phyloP scores from a whole-genome alignment of 352 stramenopile species.

The Phytophthora kernoviae region DNA sequence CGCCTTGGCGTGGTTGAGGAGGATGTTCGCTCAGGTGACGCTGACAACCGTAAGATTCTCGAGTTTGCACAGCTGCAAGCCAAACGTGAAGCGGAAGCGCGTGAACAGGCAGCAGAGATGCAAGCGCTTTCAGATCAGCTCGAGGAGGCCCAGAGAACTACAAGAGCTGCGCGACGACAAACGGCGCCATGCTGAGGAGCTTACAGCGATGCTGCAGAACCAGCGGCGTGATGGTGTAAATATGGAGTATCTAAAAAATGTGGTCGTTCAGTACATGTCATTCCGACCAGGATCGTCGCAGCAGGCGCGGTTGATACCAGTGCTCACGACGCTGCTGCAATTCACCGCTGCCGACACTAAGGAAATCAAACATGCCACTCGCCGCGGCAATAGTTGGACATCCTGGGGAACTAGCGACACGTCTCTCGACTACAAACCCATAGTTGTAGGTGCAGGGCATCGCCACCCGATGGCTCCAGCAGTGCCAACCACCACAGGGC shows the following conservation, averaged over 20 bases:
- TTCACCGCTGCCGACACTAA: slow-evolving; percentile 78
- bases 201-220: slow-evolving; percentile 78
- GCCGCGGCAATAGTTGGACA: slow-evolving; percentile 72
- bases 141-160: slow-evolving; percentile 50
- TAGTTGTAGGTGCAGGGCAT: slow-evolving; percentile 42
- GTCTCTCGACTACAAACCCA: slow-evolving; percentile 65
- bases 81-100: slow-evolving; percentile 72
- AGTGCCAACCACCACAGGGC: slow-evolving; percentile 10
- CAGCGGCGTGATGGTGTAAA: slow-evolving; percentile 87
- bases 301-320: slow-evolving; percentile 74
- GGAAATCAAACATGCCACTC: slow-evolving; percentile 72
- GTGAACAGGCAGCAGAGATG: slow-evolving; percentile 59
- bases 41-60: slow-evolving; percentile 88
- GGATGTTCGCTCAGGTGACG: slow-evolving; percentile 82
- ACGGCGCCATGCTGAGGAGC: slow-evolving; percentile 61
- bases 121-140: slow-evolving; percentile 55
- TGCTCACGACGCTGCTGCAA: slow-evolving; percentile 86
- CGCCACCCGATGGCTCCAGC: slow-evolving; percentile 31
- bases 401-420: slow-evolving; percentile 57
- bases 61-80: slow-evolving; percentile 87
- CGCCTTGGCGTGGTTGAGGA: slow-evolving; percentile 78
- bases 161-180: slow-evolving; percentile 68
- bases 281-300: slow-evolving; percentile 85
- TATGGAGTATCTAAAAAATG: slow-evolving; percentile 92
- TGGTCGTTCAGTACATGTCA: slow-evolving; percentile 91